phyloP scores from a whole-genome alignment of 2,329 filamentous ascomycete species.

The Grosmannia penicillata region DNA sequence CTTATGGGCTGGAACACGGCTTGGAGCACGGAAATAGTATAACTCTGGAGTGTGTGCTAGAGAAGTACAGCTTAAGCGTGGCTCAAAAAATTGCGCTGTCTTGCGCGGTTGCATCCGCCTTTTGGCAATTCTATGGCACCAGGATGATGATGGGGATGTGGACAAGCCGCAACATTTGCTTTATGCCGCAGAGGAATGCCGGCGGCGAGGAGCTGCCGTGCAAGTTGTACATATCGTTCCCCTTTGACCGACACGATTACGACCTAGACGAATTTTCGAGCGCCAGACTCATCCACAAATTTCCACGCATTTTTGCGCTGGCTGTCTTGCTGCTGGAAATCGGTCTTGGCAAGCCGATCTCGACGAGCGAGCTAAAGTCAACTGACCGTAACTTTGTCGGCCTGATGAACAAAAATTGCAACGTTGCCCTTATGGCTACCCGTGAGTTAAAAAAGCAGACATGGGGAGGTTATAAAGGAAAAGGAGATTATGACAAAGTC shows the following conservation, averaged over 20 bases:
- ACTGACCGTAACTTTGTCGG: not conserved
- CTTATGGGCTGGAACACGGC: not conserved
- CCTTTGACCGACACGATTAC: not conserved
- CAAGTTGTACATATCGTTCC: not conserved
- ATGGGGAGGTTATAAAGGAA: not conserved
- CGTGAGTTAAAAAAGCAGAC: not conserved
- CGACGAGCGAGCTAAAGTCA: not conserved
- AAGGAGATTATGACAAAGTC: not conserved
- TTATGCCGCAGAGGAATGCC: not conserved
- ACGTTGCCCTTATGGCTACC: not conserved
- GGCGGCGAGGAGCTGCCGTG: not conserved
- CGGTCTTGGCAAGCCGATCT: not conserved
- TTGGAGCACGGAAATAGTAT: not conserved
- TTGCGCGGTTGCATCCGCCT: not conserved
- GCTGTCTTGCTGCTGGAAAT: not conserved
- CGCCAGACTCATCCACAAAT: not conserved
- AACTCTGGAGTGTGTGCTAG: not conserved
- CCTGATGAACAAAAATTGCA: not conserved
- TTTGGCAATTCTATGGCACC: not conserved
- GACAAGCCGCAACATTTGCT: not conserved
- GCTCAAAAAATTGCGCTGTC: not conserved
- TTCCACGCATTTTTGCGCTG: not conserved
- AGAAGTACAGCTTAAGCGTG: not conserved
- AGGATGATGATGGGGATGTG: not conserved
- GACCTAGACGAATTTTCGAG: not conserved